Evolutionary conservation across 768 basidiomycete species (phyloP), one percentile per base, ranked within the genome.

Genomic region (Myochromella boudieri): DNA sequence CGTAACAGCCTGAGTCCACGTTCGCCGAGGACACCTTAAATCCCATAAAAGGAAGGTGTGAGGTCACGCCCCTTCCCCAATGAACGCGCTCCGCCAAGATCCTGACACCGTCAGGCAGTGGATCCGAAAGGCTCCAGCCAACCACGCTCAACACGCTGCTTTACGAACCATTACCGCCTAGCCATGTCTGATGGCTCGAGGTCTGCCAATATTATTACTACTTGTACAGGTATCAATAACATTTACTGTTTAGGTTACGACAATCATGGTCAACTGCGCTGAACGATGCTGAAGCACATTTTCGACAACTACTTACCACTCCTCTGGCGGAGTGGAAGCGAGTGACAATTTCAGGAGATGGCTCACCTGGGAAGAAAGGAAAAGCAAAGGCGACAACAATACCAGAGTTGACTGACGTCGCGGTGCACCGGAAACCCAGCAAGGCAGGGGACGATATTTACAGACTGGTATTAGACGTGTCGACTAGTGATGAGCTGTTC

Each of bases 251-350:
- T 8, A 93, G 92, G 53, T 75, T 94, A 53, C 84, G 84, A 57
- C 82, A 91, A 65, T 82, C 87, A 32, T 95, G 92, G 91, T 81
- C 83, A 53, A 69, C 76, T 49, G 84, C 92, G 12, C 74, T 95
- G 47, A 77, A 74, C 56, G 75, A 78, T 49, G 90, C 92, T 42
- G 86, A 93, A 57, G 66, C 77, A 37, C 81, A 83, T 59, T 93
- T 94, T 69, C 78, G 86, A 50, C 81, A 84, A 48, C 75, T 94
- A 8, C 75, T 95, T 39, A 78, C 84, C 5, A 87, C 89, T 4
- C 69, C 85, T 37, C 69, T 80, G 10, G 79, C 70, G 8, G 84
- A 90, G 39, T 97, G 94, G 94, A 94, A 84, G 60, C 82, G 91
- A 20, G 76, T 95, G 20, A 72, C 80, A 8, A 68, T 70, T n/a